Conservation (phyloP, 768 basidiomycete genomes). For the Collybia sordida region DNA sequence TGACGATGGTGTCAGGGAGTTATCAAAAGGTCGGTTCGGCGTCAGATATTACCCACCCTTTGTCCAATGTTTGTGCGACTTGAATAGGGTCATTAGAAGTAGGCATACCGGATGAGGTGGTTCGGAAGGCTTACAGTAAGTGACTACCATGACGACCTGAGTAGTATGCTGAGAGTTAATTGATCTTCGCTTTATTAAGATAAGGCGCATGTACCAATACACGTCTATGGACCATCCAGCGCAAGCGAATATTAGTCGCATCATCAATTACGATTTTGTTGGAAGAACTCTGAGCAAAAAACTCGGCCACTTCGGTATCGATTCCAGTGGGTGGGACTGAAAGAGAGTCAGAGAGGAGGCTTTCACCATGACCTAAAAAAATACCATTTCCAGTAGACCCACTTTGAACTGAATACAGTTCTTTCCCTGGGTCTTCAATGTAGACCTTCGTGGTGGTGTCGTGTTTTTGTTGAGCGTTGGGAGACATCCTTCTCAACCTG, state of each 20-base stretch:
- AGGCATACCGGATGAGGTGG: not conserved
- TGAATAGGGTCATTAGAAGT: not conserved
- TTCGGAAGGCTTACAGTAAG: constrained; percentile 38
- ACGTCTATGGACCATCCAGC: constrained; percentile 47
- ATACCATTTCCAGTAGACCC: constrained; percentile 19
- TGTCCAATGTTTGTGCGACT: constrained; percentile 47
- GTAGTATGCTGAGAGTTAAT: not conserved
- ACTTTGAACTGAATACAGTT: constrained; percentile 32
- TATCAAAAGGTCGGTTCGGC: not conserved
- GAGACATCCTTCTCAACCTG: constrained; percentile 7
- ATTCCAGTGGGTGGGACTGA: constrained; percentile 28
- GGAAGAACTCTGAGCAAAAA: constrained; percentile 32
- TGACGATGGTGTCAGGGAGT: not conserved
- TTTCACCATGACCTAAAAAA: not conserved
- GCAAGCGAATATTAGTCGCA: constrained; percentile 38
- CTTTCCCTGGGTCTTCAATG: constrained; percentile 26
- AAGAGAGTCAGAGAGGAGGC: not conserved
- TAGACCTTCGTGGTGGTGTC: not conserved
- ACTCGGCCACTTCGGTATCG: constrained; percentile 45
- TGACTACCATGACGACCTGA: constrained; percentile 43
- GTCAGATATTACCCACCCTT: constrained; percentile 32
- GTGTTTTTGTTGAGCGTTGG: constrained; percentile 5
- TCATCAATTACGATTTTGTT: constrained; percentile 37
- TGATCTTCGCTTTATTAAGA: not conserved
- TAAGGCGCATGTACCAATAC: constrained; percentile 30